Conservation (phyloP, 129 eudicot genomes). For the Flaveria trinervia region DNA sequence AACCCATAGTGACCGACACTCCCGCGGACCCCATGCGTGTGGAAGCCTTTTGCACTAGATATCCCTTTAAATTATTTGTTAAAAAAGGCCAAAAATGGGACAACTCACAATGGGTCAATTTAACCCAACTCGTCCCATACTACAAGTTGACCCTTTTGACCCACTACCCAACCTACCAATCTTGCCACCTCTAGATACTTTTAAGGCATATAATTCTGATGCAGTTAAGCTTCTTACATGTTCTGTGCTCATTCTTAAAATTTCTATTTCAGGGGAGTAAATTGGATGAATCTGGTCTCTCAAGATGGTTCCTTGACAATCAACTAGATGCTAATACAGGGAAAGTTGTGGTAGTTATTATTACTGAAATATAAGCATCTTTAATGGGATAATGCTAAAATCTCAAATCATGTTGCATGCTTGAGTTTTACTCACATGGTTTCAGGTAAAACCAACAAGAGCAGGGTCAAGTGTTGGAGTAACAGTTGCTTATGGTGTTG, state of each 20-base stretch:
- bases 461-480: conserved; percentile 98
- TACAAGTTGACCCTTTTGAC: not conserved
- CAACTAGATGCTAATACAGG: conserved; percentile 63
- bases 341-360: conserved; percentile 78
- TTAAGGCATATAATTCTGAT: not conserved
- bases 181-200: not conserved
- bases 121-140: not conserved
- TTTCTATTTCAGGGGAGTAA: conserved; percentile 53
- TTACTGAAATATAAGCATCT: not conserved
- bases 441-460: conserved; percentile 92
- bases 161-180: not conserved
- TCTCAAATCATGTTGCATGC: conserved; percentile 22
- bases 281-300: conserved; percentile 52
- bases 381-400: not conserved
- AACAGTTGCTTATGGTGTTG: conserved; percentile 85
- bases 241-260: conserved; percentile 13
- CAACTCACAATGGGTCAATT: not conserved
- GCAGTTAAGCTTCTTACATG: not conserved
- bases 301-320: conserved; percentile 66
- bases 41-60: too few relatives aligned
- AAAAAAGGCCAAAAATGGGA: not conserved
- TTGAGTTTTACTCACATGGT: conserved; percentile 16
- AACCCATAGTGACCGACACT: too few relatives aligned
- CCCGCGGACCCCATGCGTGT: too few relatives aligned
- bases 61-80: not conserved